Percentiles rank a stretch among this genome's conserved stretches.
These are phyloP conservation scores for Schizophyllum commune DNA, from an alignment of 1,284 basidiomycete genomes.

Conservation along the genomic window DNA sequence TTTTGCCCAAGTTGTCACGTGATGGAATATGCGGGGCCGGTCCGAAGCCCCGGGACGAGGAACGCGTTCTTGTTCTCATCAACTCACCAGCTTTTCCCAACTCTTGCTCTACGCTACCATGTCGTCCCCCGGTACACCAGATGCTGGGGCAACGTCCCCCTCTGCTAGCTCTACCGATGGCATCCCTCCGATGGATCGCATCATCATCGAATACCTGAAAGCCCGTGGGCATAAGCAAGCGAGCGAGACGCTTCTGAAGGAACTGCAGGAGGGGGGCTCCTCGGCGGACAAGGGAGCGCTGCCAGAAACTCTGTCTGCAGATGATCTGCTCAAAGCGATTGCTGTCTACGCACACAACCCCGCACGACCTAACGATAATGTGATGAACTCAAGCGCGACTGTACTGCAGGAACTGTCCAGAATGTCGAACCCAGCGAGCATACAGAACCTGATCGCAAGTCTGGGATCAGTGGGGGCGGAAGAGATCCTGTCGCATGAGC, in stretches of 20 bases:
- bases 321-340: slow-evolving; percentile 60
- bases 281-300: slow-evolving; percentile 51
- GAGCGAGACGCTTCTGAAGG: slow-evolving; percentile 69
- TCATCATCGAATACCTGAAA: slow-evolving; percentile 81
- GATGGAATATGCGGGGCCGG: neutral
- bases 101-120: neutral
- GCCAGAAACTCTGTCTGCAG: slow-evolving; percentile 43
- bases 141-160: slow-evolving; percentile 23
- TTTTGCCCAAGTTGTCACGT: neutral
- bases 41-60: neutral
- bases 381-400: slow-evolving; percentile 53
- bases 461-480: slow-evolving; percentile 74
- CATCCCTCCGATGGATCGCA: slow-evolving; percentile 37
- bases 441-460: slow-evolving; percentile 68
- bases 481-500: slow-evolving; percentile 77
- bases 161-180: slow-evolving; percentile 24
- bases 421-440: slow-evolving; percentile 58
- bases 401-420: slow-evolving; percentile 59
- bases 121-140: neutral
- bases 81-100: slow-evolving; percentile 17
- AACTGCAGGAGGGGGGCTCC: slow-evolving; percentile 53
- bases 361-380: slow-evolving; percentile 55
- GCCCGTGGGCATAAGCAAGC: slow-evolving; percentile 65
- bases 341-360: slow-evolving; percentile 61
- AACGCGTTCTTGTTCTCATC: neutral